A percentile compares a stretch with the other conserved stretches of the same genome.
Conservation (phyloP, 1,284 basidiomycete genomes). For the Trichosporon sp. region DNA sequence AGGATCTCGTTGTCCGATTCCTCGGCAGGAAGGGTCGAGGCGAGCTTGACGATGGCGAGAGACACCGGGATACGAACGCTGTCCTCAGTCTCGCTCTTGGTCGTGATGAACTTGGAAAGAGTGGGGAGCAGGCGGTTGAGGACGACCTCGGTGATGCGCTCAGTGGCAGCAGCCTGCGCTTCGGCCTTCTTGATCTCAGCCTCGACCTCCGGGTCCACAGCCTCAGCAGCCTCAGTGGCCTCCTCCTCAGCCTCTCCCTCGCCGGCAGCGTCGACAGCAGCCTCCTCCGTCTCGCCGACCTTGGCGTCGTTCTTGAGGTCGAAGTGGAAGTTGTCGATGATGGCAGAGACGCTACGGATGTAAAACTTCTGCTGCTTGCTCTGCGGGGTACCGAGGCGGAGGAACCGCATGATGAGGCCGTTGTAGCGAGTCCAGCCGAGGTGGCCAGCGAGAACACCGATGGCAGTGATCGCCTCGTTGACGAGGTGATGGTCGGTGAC, state of each 20-base stretch:
- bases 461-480: conserved; percentile 81
- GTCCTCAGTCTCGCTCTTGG: conserved; percentile 75
- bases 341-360: conserved; percentile 80
- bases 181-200: conserved; percentile 32
- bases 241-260: conserved; percentile 36
- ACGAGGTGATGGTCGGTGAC: conserved; percentile 82
- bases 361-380: conserved; percentile 77
- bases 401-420: conserved; percentile 76
- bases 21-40: conserved; percentile 74
- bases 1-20: conserved; percentile 73
- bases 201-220: conserved; percentile 39
- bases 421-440: conserved; percentile 86
- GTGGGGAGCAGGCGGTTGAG: conserved; percentile 73
- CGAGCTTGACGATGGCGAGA: conserved; percentile 83
- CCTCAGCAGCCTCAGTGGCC: conserved; percentile 48
- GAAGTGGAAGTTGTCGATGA: conserved; percentile 94
- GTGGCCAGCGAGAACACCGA: conserved; percentile 72
- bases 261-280: conserved; percentile 34
- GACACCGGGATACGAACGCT: conserved; percentile 83
- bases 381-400: conserved; percentile 72
- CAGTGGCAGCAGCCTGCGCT: conserved; percentile 27
- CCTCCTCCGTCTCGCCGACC: conserved; percentile 46
- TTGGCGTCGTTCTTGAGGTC: conserved; percentile 62
- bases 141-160: conserved; percentile 73
- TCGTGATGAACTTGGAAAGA: conserved; percentile 75